A percentile compares a stretch with the other conserved stretches of the same genome.
Conservation (phyloP, 495 filamentous ascomycete genomes). For the Penicillium tannophilum region DNA sequence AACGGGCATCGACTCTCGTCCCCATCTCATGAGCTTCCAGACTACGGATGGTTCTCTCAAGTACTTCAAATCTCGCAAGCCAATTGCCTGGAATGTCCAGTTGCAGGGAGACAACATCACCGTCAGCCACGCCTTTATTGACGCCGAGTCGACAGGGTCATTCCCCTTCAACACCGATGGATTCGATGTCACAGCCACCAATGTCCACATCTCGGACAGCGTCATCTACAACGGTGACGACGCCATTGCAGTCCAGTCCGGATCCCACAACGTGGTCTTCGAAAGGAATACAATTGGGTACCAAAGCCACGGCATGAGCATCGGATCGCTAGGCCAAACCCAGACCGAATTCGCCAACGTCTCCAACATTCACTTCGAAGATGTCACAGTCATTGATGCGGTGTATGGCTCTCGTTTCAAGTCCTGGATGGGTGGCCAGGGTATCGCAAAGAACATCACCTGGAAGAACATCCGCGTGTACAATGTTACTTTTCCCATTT, state of each 20-base stretch:
- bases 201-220: conserved; percentile 38
- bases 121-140: conserved; percentile 41
- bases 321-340: conserved; percentile 42
- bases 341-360: conserved; percentile 35
- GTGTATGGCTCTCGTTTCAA: conserved; percentile 47
- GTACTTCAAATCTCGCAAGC: conserved; percentile 44
- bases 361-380: conserved; percentile 40
- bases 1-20: conserved; percentile 37
- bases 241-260: conserved; percentile 40
- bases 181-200: conserved; percentile 41
- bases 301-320: conserved; percentile 46
- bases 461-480: conserved; percentile 46
- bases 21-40: conserved; percentile 43
- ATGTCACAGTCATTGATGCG: conserved; percentile 41
- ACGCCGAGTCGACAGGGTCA: conserved; percentile 39
- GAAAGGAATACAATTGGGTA: conserved; percentile 40
- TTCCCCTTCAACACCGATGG: conserved; percentile 51
- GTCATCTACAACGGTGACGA: conserved; percentile 49
- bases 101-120: conserved; percentile 38
- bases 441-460: conserved; percentile 42
- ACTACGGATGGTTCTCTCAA: conserved; percentile 36
- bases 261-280: conserved; percentile 41
- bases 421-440: conserved; percentile 43
- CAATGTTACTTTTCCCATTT: conserved; percentile 50
- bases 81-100: conserved; percentile 47